Base-by-base conservation (phyloP, 345 rosid genomes). In the Leavenworthia alabamica region DNA sequence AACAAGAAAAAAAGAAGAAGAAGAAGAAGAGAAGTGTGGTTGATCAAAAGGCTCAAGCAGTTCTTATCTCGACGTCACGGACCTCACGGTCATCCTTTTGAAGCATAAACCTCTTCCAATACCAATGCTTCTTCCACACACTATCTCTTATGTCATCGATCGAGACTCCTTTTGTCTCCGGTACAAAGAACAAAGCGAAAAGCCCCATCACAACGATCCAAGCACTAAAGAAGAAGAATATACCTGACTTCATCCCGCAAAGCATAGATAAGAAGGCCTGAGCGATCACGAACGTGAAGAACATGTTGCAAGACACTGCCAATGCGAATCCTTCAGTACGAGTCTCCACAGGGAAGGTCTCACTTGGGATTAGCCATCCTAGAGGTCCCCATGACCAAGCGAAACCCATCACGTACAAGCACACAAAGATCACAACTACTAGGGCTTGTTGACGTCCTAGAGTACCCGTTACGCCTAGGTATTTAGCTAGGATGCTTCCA, bases 321-420 rank as follows among this genome's bases (percentile, higher is more conserved):
- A 67, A 75, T 10, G 79, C 70, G 32, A 67, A 81, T 6, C 80
- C 83, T 0, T 81, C 67, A 0, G 81, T 63, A 47, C 81, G 42
- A 0, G 79, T 80, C 60, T 83, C 85, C 1, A 83, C 7, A 0
- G 84, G 88, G 62, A 80, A 80, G 3, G 74, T 80, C 52, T 83
- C 85, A 15, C 88, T 80, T 0, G 85, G 88, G 28, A 83, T 76
- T 20, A 83, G 59, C 88, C 88, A 80, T 1, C 88, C 81, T 1
- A 80, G 68, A 9, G 85, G 85, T 0, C 85, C 88, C 88, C 85
- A 83, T 37, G 88, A 83, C 85, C 88, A 80, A 4, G 88, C 83
- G 51, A 80, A 83, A 2, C 74, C 78, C 67, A 74, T 70, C 4
- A 80, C 88, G 35, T 49, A 82, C 0, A 58, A 0, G 27, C 84